A percentile compares a stretch with the other conserved stretches of the same genome.
Evolutionary conservation across 139 green algal species (phyloP).

Genomic region (Chlamydomonas sp.): DNA sequence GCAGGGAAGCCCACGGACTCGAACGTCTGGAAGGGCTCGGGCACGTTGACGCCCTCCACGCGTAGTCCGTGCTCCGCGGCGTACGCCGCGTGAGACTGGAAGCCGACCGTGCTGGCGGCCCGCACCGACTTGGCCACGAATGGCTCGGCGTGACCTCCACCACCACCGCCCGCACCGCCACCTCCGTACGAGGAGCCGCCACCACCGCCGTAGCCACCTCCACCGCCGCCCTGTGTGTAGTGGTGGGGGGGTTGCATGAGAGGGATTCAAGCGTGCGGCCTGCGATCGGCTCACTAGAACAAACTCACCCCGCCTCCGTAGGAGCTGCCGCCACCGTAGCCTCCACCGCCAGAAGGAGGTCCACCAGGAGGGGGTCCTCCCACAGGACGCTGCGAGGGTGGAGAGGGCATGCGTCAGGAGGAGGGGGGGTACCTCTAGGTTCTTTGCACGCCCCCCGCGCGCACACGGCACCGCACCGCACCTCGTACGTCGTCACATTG

Average conservation of each 20-base stretch:
- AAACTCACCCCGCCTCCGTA: too few relatives aligned
- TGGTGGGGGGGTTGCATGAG: conserved; percentile 7
- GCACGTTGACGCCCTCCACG: conserved; percentile 46
- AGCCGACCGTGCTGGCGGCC: conserved; percentile 23
- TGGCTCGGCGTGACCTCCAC: neutral
- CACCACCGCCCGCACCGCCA: conserved; percentile 14
- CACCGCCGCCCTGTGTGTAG: conserved; percentile 17
- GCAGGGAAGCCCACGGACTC: conserved; percentile 57
- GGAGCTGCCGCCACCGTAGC: conserved; percentile 10
- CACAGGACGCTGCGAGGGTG: conserved; percentile 11
- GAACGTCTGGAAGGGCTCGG: conserved; percentile 66
- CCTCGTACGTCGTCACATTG: conserved; percentile 57
- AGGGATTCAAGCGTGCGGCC: too few relatives aligned
- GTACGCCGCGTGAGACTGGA: conserved; percentile 40
- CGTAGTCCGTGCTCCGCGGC: conserved; percentile 46
- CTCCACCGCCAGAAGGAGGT: conserved; percentile 12
- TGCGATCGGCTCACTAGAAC: too few relatives aligned
- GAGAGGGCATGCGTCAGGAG: too few relatives aligned
- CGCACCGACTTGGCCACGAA: neutral
- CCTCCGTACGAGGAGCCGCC: conserved; percentile 13
- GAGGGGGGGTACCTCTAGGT: neutral
- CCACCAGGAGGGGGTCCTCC: neutral
- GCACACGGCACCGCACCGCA: too few relatives aligned
- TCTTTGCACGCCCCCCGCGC: neutral
- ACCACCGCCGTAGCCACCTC: conserved; percentile 18